phyloP scores from a whole-genome alignment of 495 filamentous ascomycete species.

The Neurospora sp. region DNA sequence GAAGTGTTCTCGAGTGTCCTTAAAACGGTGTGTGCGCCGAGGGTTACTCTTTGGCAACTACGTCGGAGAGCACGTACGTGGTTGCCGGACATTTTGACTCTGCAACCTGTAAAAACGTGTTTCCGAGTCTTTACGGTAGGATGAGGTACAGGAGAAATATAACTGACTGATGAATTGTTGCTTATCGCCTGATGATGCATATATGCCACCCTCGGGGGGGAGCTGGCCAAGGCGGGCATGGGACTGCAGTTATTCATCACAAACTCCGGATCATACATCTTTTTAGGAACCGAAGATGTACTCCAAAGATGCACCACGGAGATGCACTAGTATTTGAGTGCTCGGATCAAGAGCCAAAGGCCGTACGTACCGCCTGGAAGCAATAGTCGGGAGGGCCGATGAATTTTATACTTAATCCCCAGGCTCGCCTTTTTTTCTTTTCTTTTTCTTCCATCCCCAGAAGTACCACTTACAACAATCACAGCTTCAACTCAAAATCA shows the following conservation, averaged over 20 bases:
- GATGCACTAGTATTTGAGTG: not conserved
- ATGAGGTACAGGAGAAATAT: not conserved
- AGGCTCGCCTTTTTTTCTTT: no score
- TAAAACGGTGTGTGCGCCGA: not conserved
- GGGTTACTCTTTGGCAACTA: no score
- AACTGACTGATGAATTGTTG: not conserved
- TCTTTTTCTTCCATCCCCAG: not conserved
- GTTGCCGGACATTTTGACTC: not conserved
- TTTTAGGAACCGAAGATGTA: not conserved
- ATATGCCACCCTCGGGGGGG: not conserved
- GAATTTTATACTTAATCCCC: not conserved
- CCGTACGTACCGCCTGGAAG: not conserved
- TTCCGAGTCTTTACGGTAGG: not conserved
- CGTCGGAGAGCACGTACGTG: not conserved
- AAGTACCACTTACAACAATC: not conserved
- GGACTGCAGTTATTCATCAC: not conserved
- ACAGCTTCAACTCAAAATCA: not conserved
- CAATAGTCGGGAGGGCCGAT: not conserved
- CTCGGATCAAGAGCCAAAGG: not conserved
- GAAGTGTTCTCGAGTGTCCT: not conserved
- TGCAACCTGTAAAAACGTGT: not conserved
- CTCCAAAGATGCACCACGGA: not conserved
- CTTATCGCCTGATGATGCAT: not conserved
- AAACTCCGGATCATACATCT: not conserved
- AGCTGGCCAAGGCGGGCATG: not conserved